Percentiles rank a stretch among this genome's conserved stretches.
These are phyloP conservation scores for Remersonia thermophila DNA, from an alignment of 2,329 filamentous ascomycete species.

Conservation along the genomic window DNA sequence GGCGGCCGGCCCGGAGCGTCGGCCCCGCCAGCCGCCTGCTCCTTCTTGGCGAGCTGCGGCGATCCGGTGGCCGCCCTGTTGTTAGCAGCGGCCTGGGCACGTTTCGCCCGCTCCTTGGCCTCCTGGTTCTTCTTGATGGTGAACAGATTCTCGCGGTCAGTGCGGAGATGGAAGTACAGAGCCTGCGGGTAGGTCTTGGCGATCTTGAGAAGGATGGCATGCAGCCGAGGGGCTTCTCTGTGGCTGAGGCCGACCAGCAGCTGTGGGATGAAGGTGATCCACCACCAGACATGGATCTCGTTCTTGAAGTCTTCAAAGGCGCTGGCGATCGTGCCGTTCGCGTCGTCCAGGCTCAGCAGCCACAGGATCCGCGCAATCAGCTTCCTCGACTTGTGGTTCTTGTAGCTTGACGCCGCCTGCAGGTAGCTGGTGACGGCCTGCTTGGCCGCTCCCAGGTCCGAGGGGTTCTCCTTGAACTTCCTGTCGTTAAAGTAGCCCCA, in stretches of 20 bases:
- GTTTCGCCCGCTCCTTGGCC: conserved; percentile 47
- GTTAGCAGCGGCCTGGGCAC: conserved; percentile 29
- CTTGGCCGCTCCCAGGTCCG: conserved; percentile 69
- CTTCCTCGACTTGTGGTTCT: conserved; percentile 92
- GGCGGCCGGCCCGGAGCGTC: conserved; percentile 31
- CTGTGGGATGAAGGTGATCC: conserved; percentile 98
- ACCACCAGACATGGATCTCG: conserved; percentile 97
- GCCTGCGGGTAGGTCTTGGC: conserved; percentile 93
- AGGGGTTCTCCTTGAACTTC: conserved; percentile 83
- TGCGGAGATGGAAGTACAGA: conserved; percentile 88
- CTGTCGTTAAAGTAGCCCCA: conserved; percentile 98
- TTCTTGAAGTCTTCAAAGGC: conserved; percentile 96
- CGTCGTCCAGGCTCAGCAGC: conserved; percentile 87
- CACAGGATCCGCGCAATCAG: conserved; percentile 86
- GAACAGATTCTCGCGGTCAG: conserved; percentile 85
- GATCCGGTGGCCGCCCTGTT: conserved; percentile 20
- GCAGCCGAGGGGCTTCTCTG: conserved; percentile 78
- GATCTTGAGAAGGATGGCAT: conserved; percentile 79
- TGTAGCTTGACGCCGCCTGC: conserved; percentile 91
- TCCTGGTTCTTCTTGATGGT: conserved; percentile 83
- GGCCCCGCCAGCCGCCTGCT: conserved; percentile 28
- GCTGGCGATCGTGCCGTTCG: conserved; percentile 66
- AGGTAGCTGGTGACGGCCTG: conserved; percentile 94
- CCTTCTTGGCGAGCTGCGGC: conserved; percentile 41
- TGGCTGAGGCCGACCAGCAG: conserved; percentile 82